These are phyloP conservation scores for Trypanosoma conorhini DNA, from an alignment of 208 protist species.

Conservation along the genomic window DNA sequence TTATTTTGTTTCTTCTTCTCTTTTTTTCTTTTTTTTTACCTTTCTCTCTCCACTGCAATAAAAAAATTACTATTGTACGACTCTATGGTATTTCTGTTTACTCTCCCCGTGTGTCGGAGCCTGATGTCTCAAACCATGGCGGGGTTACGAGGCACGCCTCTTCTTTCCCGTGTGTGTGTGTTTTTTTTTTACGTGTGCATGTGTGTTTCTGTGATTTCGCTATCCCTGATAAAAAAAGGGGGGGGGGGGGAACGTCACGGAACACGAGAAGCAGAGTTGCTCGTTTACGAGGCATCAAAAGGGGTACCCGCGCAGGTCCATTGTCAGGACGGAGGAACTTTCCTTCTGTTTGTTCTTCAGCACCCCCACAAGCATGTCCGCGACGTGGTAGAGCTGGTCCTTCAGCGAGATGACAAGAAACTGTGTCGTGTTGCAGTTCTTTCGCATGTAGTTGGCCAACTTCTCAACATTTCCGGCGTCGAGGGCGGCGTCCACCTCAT, in stretches of 20 bases:
- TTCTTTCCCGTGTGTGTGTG: not conserved
- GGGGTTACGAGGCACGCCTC: no score
- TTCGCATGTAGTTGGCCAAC: slow-evolving; percentile 94
- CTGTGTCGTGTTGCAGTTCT: slow-evolving; percentile 85
- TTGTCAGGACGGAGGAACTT: slow-evolving; percentile 79
- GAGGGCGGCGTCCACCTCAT: slow-evolving; percentile 99
- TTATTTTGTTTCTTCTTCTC: not conserved
- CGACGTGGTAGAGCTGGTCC: slow-evolving; percentile 96
- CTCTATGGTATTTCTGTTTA: slow-evolving; percentile 7
- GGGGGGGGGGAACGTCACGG: slow-evolving; percentile 9
- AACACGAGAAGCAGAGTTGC: slow-evolving; percentile 6
- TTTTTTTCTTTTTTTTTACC: not conserved
- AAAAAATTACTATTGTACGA: not conserved
- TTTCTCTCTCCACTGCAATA: not conserved
- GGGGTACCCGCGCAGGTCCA: slow-evolving; percentile 87
- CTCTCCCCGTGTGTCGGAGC: not conserved
- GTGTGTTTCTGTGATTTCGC: not conserved
- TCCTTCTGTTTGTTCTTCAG: slow-evolving; percentile 91
- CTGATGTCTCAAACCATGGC: no score
- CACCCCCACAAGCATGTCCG: slow-evolving; percentile 96
- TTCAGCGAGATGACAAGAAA: slow-evolving; percentile 99
- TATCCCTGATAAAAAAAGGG: no score
- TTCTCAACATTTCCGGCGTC: slow-evolving; percentile 97
- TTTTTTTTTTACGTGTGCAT: slow-evolving; percentile 8
- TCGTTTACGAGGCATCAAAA: slow-evolving; percentile 42